phyloP scores from a whole-genome alignment of 371 early-diverging fungal genomes.

The Haplosporangium sp. region DNA sequence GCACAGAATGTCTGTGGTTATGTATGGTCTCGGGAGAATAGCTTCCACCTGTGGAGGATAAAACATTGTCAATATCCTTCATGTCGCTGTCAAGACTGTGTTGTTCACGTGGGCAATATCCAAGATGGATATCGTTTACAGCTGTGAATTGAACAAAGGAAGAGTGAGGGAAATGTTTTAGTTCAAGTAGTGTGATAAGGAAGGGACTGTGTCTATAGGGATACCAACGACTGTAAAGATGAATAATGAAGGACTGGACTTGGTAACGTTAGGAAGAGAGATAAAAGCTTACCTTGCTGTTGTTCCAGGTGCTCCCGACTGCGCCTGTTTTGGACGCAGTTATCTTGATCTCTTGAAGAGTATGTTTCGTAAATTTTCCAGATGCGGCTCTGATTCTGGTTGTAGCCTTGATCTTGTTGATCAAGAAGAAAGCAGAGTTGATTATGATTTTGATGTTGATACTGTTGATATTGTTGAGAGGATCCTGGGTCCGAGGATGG shows the following conservation, averaged over 20 bases:
- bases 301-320: not conserved
- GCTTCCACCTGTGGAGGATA: not conserved
- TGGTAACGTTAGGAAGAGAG: no score
- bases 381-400: not conserved
- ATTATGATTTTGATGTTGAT: not conserved
- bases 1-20: not conserved
- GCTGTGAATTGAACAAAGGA: not conserved
- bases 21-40: not conserved
- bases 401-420: no score
- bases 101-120: conserved; percentile 9
- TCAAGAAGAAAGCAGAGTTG: not conserved
- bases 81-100: not conserved
- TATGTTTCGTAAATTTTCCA: conserved; percentile 1
- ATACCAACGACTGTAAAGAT: not conserved
- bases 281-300: not conserved
- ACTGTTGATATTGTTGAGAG: not conserved
- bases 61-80: not conserved
- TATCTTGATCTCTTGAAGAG: not conserved
- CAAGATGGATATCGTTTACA: conserved; percentile 8
- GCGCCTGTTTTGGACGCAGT: not conserved
- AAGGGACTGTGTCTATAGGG: not conserved
- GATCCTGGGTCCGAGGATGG: not conserved
- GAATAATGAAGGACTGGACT: not conserved
- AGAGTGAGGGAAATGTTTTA: conserved; percentile 13
- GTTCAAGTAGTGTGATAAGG: conserved; percentile 12